Conservation (phyloP, 345 rosid species). For the Anastatica hierochuntica region DNA sequence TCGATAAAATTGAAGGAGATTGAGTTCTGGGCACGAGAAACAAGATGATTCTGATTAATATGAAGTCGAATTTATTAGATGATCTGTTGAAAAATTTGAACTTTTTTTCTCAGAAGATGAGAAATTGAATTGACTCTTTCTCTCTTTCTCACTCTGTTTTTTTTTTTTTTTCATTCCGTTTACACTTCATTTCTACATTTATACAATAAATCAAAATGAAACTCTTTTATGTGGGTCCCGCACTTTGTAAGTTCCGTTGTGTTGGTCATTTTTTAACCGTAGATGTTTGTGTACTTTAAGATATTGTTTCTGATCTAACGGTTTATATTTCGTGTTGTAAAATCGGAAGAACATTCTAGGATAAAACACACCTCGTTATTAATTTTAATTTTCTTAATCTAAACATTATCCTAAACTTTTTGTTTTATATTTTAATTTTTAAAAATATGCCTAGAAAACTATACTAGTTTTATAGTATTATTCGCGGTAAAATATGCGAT, state of each 20-base stretch:
- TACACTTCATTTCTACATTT: conserved; percentile 28
- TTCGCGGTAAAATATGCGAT: neutral
- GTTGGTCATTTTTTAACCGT: conserved; percentile 6
- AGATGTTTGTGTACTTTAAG: neutral
- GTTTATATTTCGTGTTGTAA: neutral
- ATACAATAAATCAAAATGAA: neutral
- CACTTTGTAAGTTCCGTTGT: neutral
- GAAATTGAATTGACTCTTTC: conserved; percentile 16
- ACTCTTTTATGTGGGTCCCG: conserved; percentile 21
- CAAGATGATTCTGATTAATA: conserved; percentile 24
- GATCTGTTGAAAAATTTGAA: conserved; percentile 23
- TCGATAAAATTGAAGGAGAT: conserved; percentile 17
- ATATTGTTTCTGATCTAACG: conserved; percentile 8
- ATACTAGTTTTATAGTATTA: too few relatives aligned
- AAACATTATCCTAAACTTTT: too few relatives aligned
- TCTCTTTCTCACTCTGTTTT: conserved; percentile 1
- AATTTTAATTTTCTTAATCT: too few relatives aligned
- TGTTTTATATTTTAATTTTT: too few relatives aligned
- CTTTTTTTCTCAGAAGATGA: conserved; percentile 19
- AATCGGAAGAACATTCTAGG: conserved; percentile 12
- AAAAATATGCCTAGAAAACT: too few relatives aligned
- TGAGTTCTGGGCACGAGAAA: conserved; percentile 40
- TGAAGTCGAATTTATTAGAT: conserved; percentile 25
- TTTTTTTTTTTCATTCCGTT: conserved; percentile 12
- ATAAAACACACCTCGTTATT: neutral